Evolutionary conservation across 352 stramenopile species (phyloP), one percentile per base, ranked within the genome.

Genomic region (Globisporangium barbulae): DNA sequence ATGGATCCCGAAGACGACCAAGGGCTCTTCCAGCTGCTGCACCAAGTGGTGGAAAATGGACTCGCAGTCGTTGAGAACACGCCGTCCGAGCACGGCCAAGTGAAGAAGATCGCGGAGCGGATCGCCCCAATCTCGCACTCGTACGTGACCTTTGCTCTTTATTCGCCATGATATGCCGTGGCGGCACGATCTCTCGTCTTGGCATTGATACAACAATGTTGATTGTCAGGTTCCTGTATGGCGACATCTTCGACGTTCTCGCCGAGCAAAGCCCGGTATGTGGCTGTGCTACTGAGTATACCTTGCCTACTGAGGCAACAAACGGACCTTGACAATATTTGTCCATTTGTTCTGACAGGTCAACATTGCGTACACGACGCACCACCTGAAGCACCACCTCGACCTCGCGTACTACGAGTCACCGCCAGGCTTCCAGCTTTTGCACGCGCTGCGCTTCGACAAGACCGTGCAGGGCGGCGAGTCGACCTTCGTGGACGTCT

Each of bases 331-430:
- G 5, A 65, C n/a, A 45, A 50, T 28, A 31, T 22, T 19, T 63
- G 33, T 39, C 4, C 28, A 13, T 55, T 25, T 59, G 39, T 12
- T 12, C 19, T 13, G 45, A 3, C 48, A 95, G 87, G 80, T 98
- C 12, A 99, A 99, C 71, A 97, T 98, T 48, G 96, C 96, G 21
- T 98, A 98, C 74, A 98, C 94, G 41, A 91, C 83, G 9, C 67
- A 89, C 39, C 81, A 83, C 28, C 71, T 99, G 33, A 91, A 94
- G 67, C 94, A 91, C 55, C 96, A 99, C 74, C 78, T 98, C 72
- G 96, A 99, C 72, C 76, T 99, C 61, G 88, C 90, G 6, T 99
- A 98, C 76, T 99, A 98, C 73, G 96, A 99, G 77, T 98, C 91
- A 5, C 91, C 93, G n/a, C 96, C 96, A 12, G 96, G 96, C 25